These are phyloP conservation scores for Tricholomella constricta DNA, from an alignment of 768 basidiomycete species.

Conservation along the genomic window DNA sequence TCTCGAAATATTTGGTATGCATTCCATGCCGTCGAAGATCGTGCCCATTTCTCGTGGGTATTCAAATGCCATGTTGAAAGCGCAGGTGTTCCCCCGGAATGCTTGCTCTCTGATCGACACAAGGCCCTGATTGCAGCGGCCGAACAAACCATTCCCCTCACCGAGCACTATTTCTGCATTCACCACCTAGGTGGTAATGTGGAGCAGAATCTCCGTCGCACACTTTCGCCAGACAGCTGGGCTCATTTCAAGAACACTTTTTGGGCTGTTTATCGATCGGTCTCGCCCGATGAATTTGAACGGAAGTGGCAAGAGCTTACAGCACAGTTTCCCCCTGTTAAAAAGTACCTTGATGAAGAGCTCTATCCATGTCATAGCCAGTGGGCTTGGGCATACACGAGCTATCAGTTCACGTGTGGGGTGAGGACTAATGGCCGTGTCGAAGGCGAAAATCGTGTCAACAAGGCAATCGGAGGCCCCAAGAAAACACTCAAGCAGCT, in stretches of 20 bases:
- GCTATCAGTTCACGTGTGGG: slow-evolving; percentile 31
- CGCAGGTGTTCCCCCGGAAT: slow-evolving; percentile 17
- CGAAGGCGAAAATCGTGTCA: slow-evolving; percentile 27
- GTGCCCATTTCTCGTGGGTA: slow-evolving; percentile 22
- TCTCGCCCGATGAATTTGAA: slow-evolving; percentile 33
- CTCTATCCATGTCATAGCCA: slow-evolving; percentile 29
- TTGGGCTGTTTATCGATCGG: slow-evolving; percentile 29
- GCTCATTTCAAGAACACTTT: slow-evolving; percentile 25
- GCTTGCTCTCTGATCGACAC: slow-evolving; percentile 25
- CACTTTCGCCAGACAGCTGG: slow-evolving; percentile 20
- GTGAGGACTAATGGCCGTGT: slow-evolving; percentile 35
- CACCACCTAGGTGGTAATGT: slow-evolving; percentile 33
- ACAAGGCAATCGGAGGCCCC: slow-evolving; percentile 21
- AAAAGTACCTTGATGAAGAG: slow-evolving; percentile 28
- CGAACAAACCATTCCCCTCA: slow-evolving; percentile 17
- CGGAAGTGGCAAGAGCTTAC: slow-evolving; percentile 18
- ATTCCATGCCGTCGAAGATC: slow-evolving; percentile 25
- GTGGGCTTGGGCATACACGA: slow-evolving; percentile 38
- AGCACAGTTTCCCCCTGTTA: slow-evolving; percentile 14
- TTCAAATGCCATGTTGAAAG: slow-evolving; percentile 22
- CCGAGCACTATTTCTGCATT: slow-evolving; percentile 30
- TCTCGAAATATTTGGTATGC: slow-evolving; percentile 31
- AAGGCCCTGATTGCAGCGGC: slow-evolving; percentile 21
- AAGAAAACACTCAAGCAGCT: slow-evolving; percentile 24
- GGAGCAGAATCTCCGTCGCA: slow-evolving; percentile 18